A percentile compares a stretch with the other conserved stretches of the same genome.
phyloP scores from a whole-genome alignment of 2,329 filamentous ascomycete genomes.

The Trichophyton simii region DNA sequence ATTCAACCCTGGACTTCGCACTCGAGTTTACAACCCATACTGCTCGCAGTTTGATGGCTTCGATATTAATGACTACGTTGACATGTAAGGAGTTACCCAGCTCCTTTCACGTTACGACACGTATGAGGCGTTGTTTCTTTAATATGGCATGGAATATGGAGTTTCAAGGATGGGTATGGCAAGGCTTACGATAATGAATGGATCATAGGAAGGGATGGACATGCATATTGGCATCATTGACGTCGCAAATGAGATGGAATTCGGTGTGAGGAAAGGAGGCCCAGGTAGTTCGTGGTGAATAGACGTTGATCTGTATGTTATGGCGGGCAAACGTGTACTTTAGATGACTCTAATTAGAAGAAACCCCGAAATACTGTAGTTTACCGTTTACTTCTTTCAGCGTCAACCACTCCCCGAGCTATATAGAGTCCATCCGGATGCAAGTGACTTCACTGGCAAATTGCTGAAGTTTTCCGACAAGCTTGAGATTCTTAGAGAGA shows the following conservation, averaged over 20 bases:
- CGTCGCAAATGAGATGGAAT: not conserved
- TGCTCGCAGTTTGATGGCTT: conserved; percentile 20
- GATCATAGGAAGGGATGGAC: not conserved
- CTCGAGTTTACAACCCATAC: conserved; percentile 18
- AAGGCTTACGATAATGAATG: conserved; percentile 1
- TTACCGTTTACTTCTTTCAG: not conserved
- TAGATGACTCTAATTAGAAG: not conserved
- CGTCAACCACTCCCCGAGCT: not conserved
- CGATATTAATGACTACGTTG: conserved; percentile 16
- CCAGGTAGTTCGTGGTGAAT: not conserved
- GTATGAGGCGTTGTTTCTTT: not conserved
- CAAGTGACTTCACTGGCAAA: not conserved
- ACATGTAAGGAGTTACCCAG: conserved; percentile 5
- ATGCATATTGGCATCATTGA: not conserved
- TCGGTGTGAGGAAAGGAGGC: not conserved
- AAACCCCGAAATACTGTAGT: conserved; percentile 1
- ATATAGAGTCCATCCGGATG: not conserved
- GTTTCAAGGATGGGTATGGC: conserved; percentile 2
- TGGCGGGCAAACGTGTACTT: not conserved
- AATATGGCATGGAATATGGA: not conserved
- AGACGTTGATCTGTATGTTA: conserved; percentile 1
- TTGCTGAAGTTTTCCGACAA: not conserved
- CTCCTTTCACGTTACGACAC: not conserved
- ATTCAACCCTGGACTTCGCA: conserved; percentile 17
- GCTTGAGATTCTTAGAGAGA: not conserved